Base-by-base conservation (phyloP, 495 filamentous ascomycete genomes). In the Hyaloscypha variabilis region DNA sequence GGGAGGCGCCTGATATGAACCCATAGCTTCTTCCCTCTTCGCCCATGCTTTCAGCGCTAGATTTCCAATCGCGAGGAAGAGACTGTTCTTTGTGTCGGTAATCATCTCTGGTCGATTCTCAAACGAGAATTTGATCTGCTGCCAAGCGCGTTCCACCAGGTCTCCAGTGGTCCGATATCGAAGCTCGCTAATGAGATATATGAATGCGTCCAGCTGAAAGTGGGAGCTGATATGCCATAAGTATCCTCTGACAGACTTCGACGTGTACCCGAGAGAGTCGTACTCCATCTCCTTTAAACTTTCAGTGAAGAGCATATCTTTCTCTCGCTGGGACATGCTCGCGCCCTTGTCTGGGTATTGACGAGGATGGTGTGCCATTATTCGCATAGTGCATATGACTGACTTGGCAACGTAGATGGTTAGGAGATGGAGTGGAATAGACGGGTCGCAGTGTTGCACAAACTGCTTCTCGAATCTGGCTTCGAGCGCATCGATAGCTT, bases 361-460 rank as follows among this genome's bases (percentile, higher is more conserved):
- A 28, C 74, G 75, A 31, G 78, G 72, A 8, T 80, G 79, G 55
- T 74, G 73, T 29, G 79, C 72, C n/a, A 83, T 71, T 42, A 79
- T 76, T 56, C 73, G 66, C 61, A 84, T 71, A 67, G 81, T 83
- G 0, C 71, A 65, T 13, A 81, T 67, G 63, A 83, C 72, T 49
- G 77, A 74, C 6, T 72, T 73, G 19, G 78, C 79, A 68, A 86
- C 79, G 17, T 78, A 73, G 3, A 76, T 74, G 1, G 81, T 79
- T 42, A 88, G 75, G 54, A 82, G 75, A 71, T 91, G 90, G 11
- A 90, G 75, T 1, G 85, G 84, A 28, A 89, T 86, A 0, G 80
- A 81, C 8, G 77, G 75, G 69, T 91, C 88, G 67, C 86, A 87
- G 53, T 84, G 83, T 0, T 74, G 78, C 19, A 86, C 68, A 29